phyloP scores from a whole-genome alignment of 495 filamentous ascomycete genomes.

The Cercophora samala region DNA sequence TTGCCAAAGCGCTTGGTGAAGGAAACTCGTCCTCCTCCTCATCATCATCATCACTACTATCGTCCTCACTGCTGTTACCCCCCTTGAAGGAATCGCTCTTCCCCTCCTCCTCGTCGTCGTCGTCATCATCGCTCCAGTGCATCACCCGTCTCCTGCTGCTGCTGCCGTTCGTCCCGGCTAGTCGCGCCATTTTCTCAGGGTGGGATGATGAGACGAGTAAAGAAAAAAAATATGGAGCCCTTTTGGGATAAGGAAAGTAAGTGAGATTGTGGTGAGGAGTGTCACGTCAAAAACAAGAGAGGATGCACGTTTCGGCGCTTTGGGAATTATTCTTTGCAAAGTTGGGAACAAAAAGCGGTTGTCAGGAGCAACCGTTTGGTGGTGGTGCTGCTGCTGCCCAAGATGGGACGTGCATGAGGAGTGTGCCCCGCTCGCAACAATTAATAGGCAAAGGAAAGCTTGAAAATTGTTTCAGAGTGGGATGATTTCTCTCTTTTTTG shows the following conservation, averaged over 20 bases:
- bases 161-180: constrained; percentile 12
- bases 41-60: constrained; percentile 3
- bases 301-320: neutral
- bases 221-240: neutral
- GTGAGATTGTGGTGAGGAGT: neutral
- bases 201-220: neutral
- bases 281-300: neutral
- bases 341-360: neutral
- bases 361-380: constrained; percentile 6
- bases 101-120: neutral
- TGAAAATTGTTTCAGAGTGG: neutral
- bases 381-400: too few species aligned
- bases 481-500: neutral
- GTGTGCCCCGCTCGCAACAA: too few species aligned
- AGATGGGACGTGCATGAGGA: neutral
- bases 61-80: neutral
- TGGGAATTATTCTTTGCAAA: neutral
- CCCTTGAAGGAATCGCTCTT: neutral
- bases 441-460: neutral
- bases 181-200: constrained; percentile 12
- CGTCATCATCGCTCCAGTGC: constrained; percentile 4
- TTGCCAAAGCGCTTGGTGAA: constrained; percentile 16
- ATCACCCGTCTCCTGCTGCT: neutral
- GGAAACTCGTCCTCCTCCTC: constrained; percentile 39
- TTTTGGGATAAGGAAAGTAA: neutral